Evolutionary conservation across 83 land plant species (phyloP).

Genomic region (Picea engelmannii): DNA sequence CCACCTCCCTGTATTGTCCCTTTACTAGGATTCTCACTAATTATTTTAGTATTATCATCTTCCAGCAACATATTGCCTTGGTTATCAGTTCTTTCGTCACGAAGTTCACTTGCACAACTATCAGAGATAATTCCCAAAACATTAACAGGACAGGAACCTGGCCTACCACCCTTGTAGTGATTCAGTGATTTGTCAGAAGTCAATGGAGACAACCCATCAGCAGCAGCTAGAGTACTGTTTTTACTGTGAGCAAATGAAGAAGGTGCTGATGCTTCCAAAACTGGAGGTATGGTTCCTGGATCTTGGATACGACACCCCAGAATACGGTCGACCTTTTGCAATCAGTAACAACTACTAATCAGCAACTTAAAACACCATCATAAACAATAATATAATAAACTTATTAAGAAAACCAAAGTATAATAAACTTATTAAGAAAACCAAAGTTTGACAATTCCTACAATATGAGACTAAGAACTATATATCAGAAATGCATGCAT

Average conservation of each 20-base stretch:
- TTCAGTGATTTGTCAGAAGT: background rate
- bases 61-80: background rate
- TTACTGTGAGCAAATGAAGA: constrained; percentile 2
- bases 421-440: background rate
- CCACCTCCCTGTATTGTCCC: background rate
- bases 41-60: background rate
- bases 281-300: constrained; percentile 7
- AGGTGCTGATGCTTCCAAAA: background rate
- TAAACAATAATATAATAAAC: too few species aligned
- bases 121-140: background rate
- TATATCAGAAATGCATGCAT: background rate
- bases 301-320: constrained; percentile 84
- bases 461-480: background rate
- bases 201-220: constrained; percentile 7
- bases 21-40: background rate
- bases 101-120: background rate
- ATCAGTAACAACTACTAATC: background rate
- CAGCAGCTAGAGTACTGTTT: background rate
- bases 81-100: background rate
- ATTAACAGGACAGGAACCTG: background rate
- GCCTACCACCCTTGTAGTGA: background rate
- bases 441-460: background rate
- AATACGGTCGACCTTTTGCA: constrained; percentile 74
- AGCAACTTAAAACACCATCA: background rate
- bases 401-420: too few species aligned